Percentiles rank a stretch among this genome's conserved stretches.
These are phyloP conservation scores for Echium plantagineum DNA, from an alignment of 257 asterid species.

Conservation along the genomic window DNA sequence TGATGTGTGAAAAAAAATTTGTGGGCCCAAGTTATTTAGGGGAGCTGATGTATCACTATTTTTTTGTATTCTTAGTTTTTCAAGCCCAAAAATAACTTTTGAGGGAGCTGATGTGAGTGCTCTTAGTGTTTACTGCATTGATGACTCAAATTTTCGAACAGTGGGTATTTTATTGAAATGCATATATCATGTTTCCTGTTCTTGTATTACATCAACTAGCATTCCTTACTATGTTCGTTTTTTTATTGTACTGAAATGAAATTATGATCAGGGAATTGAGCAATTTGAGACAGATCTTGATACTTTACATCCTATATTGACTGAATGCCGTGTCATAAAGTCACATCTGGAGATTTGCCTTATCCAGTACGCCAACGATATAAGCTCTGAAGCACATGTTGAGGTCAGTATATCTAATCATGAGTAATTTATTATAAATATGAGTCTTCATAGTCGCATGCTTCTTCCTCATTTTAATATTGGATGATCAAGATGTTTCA, in stretches of 20 bases:
- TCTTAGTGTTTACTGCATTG: too few species aligned
- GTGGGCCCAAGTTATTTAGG: too few species aligned
- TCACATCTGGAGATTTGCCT: constrained; percentile 64
- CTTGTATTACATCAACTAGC: background rate
- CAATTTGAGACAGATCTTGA: constrained; percentile 50
- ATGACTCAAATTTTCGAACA: too few species aligned
- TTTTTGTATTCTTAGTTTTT: too few species aligned
- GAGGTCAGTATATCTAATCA: constrained; percentile 44
- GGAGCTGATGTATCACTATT: too few species aligned
- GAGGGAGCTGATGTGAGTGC: too few species aligned
- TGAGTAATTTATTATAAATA: background rate
- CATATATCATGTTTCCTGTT: background rate
- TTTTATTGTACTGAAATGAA: background rate
- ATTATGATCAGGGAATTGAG: constrained; percentile 60
- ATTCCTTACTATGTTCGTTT: background rate
- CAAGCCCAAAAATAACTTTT: too few species aligned
- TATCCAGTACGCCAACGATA: constrained; percentile 92
- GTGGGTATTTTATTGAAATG: background rate
- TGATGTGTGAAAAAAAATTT: too few species aligned
- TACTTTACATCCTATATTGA: constrained; percentile 75
- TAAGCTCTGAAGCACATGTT: constrained; percentile 98
- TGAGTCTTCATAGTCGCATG: background rate
- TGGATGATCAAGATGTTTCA: background rate
- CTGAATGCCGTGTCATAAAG: constrained; percentile 92
- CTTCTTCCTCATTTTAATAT: background rate